phyloP scores from a whole-genome alignment of 2,329 filamentous ascomycete species.

The Trichoderma afroharzianum region DNA sequence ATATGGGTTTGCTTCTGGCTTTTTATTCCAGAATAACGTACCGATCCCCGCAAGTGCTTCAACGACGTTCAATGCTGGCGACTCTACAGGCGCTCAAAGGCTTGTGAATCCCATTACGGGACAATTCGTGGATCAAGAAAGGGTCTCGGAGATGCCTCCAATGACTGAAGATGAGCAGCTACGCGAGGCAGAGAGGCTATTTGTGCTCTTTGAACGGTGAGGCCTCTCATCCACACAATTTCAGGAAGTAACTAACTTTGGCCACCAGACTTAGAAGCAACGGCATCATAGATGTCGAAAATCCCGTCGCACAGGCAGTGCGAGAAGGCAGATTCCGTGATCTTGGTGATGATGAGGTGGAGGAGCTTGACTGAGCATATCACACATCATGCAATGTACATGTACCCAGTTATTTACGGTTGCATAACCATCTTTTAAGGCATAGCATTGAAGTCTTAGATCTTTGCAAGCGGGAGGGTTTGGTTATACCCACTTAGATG shows the following conservation, averaged over 20 bases:
- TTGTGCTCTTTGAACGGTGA: slow-evolving; percentile 85
- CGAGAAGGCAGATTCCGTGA: slow-evolving; percentile 70
- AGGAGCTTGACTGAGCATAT: slow-evolving; percentile 36
- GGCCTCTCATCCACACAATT: slow-evolving; percentile 16
- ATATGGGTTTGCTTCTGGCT: slow-evolving; percentile 90
- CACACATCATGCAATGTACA: neutral
- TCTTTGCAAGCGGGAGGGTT: neutral
- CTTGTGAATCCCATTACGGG: slow-evolving; percentile 82
- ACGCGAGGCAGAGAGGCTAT: slow-evolving; percentile 81
- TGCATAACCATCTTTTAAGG: neutral
- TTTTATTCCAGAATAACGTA: slow-evolving; percentile 80
- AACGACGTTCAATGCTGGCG: slow-evolving; percentile 38
- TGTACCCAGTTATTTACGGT: neutral
- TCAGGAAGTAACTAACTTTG: slow-evolving; percentile 20
- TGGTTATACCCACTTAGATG: neutral
- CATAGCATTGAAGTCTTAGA: neutral
- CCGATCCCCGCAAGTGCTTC: slow-evolving; percentile 65
- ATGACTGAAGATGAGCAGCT: slow-evolving; percentile 95
- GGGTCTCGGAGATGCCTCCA: slow-evolving; percentile 54
- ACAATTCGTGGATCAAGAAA: slow-evolving; percentile 70
- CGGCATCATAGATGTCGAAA: slow-evolving; percentile 73
- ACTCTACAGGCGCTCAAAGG: slow-evolving; percentile 31
- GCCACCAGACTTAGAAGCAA: slow-evolving; percentile 59
- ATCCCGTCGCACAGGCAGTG: slow-evolving; percentile 69
- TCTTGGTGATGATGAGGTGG: slow-evolving; percentile 52